A percentile compares a stretch with the other conserved stretches of the same genome.
phyloP scores from a whole-genome alignment of 1,284 basidiomycete species.

The Ganoderma meredithae region DNA sequence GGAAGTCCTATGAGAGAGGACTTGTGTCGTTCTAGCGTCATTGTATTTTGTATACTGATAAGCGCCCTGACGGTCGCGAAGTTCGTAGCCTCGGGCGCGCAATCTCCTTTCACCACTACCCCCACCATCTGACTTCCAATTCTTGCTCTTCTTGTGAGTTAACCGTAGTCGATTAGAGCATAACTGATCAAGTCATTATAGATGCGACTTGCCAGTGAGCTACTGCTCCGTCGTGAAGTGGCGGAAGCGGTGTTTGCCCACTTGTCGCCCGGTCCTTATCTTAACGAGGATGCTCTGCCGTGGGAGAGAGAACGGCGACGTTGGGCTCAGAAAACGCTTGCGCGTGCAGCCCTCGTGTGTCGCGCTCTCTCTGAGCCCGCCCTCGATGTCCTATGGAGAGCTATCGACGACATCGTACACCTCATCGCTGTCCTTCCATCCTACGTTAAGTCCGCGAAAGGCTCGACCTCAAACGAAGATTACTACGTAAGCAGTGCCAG shows the following conservation, averaged over 20 bases:
- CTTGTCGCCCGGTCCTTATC: slow-evolving; percentile 9
- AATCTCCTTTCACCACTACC: slow-evolving; percentile 6
- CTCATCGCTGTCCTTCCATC: slow-evolving; percentile 12
- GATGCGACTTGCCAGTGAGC: background rate
- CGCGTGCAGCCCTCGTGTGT: slow-evolving; percentile 14
- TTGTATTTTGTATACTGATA: slow-evolving; percentile 10
- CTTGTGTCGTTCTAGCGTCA: background rate
- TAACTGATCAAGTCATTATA: background rate
- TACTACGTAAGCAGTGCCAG: background rate
- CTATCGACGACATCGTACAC: slow-evolving; percentile 16
- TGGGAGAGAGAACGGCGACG: background rate
- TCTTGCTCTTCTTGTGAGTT: background rate
- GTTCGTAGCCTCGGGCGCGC: background rate
- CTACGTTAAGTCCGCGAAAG: slow-evolving; percentile 1
- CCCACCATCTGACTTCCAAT: background rate
- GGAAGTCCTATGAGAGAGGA: background rate
- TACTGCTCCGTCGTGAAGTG: slow-evolving; percentile 4
- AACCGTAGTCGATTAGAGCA: too few relatives aligned
- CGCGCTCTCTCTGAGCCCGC: slow-evolving; percentile 13
- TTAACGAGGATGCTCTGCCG: slow-evolving; percentile 1
- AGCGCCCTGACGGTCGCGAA: slow-evolving; percentile 4
- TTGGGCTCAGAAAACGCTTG: slow-evolving; percentile 16
- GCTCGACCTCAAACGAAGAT: background rate
- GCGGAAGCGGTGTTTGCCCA: slow-evolving; percentile 9
- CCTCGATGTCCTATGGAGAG: slow-evolving; percentile 21